Base-by-base conservation (phyloP, 352 stramenopile genomes). In the Phytophthora constricta region DNA sequence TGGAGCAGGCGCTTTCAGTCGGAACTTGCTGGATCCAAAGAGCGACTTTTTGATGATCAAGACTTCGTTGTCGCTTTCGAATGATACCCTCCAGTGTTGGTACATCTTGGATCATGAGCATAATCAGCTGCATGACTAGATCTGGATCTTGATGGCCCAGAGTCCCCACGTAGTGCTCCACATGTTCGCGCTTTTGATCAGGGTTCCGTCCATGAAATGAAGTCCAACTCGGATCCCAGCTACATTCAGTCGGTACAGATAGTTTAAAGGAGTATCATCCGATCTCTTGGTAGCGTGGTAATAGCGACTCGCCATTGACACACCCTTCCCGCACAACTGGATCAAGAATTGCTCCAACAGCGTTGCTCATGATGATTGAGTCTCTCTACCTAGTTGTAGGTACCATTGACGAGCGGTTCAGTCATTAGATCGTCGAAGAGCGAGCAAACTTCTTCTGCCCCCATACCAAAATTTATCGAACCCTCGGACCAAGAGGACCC, bases 121-220 rank as follows among this genome's bases (percentile, higher is more conserved):
- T 26, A 2, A 16, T 41, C 2, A 62, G 19, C 8, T 53, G 54
- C 41, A 16, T 53, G 26, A 19, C 8, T 4, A 13, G 19, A 37
- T 37, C 31, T 37, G 31, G 31, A 37, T 37, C 31, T 37, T 37
- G 31, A 37, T 37, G 5, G 11, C 43, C 42, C 5, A 62, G 16
- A 14, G 54, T 62, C 17, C 47, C 16, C n/a, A 62, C 5, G 54
- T 53, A 62, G 20, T 62, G 54, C 5, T 53, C 27, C 4, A 62
- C 27, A 20, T 62, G 54, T 13, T 59, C 52, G 22, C 52, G 52
- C 4, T 25, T 37, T 11, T 37, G 31, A 37, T 37, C 31, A 13
- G 31, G 11, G 5, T 31, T 3, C 28, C 50, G 14, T 42, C 28
- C 19, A 39, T 46, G 52, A 49, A 37, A 27, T 25, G 3, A 2